These are phyloP conservation scores for Pseudogymnoascus sp. DNA, from an alignment of 2,329 filamentous ascomycete genomes.

Conservation along the genomic window DNA sequence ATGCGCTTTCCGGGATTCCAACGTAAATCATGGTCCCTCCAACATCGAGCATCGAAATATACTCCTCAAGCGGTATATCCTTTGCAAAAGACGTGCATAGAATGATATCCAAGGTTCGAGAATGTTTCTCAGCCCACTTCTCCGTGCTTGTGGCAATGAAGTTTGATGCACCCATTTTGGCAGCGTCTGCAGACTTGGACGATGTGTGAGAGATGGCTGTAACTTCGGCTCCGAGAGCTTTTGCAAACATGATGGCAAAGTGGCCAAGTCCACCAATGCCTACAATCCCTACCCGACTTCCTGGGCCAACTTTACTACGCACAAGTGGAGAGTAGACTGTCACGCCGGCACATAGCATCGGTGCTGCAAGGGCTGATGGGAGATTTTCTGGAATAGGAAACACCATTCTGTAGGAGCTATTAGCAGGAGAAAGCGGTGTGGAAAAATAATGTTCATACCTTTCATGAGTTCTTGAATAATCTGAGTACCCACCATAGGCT, in stretches of 20 bases:
- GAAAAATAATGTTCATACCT: background rate
- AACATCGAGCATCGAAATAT: slow-evolving; percentile 49
- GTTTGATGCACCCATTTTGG: slow-evolving; percentile 52
- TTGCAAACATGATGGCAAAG: slow-evolving; percentile 62
- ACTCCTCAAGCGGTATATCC: slow-evolving; percentile 53
- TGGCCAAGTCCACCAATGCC: slow-evolving; percentile 67
- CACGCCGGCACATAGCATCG: slow-evolving; percentile 61
- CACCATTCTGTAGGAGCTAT: slow-evolving; percentile 37
- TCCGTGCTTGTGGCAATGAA: slow-evolving; percentile 45
- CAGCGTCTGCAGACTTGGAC: slow-evolving; percentile 50
- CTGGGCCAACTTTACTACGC: slow-evolving; percentile 57
- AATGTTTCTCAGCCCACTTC: slow-evolving; percentile 49
- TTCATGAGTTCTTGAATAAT: slow-evolving; percentile 1
- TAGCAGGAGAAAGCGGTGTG: slow-evolving; percentile 31
- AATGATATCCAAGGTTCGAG: slow-evolving; percentile 37
- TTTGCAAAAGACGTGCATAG: slow-evolving; percentile 45
- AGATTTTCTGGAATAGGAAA: slow-evolving; percentile 59
- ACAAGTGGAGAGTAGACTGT: slow-evolving; percentile 60
- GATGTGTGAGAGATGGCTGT: slow-evolving; percentile 56
- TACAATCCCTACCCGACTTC: slow-evolving; percentile 60
- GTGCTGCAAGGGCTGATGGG: slow-evolving; percentile 54
- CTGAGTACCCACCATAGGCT: background rate
- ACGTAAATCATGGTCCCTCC: slow-evolving; percentile 56
- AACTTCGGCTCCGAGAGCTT: slow-evolving; percentile 60
- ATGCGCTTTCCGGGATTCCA: slow-evolving; percentile 50